phyloP scores from a whole-genome alignment of 2,329 filamentous ascomycete genomes.

The Aaosphaeria pasadenensis region DNA sequence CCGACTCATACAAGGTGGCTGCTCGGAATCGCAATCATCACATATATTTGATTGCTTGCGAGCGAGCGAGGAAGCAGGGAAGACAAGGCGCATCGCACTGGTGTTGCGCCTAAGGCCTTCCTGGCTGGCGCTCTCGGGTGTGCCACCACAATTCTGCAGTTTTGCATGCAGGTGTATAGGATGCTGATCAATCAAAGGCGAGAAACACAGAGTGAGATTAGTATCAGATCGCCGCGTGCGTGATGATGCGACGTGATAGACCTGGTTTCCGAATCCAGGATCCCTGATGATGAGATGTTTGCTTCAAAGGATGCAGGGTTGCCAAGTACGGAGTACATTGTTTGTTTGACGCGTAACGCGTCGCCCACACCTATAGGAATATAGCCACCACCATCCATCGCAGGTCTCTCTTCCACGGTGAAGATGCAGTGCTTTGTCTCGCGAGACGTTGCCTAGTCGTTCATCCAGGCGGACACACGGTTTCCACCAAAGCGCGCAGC shows the following conservation, averaged over 20 bases:
- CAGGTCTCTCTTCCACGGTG: background rate
- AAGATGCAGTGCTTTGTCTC: background rate
- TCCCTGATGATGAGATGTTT: constrained; percentile 14
- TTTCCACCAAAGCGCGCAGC: constrained; percentile 83
- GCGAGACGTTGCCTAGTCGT: constrained; percentile 49
- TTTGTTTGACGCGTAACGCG: constrained; percentile 29
- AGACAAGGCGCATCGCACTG: background rate
- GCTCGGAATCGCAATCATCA: no score
- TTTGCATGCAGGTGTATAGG: constrained; percentile 9
- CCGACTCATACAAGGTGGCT: no score
- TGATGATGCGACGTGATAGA: constrained; percentile 22
- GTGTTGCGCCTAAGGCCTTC: no score
- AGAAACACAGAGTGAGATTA: constrained; percentile 1
- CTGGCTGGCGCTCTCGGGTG: background rate
- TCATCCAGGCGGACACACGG: constrained; percentile 85
- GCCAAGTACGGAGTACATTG: constrained; percentile 2
- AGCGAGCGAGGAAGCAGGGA: background rate
- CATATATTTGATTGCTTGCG: background rate
- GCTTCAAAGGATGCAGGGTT: constrained; percentile 10
- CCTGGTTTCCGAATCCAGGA: constrained; percentile 3
- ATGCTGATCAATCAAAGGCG: constrained; percentile 19
- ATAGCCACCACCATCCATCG: background rate
- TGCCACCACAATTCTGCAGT: constrained; percentile 8
- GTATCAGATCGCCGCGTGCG: constrained; percentile 15
- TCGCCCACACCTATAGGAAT: no score